Conservation (phyloP, 148 eudicot species). For the Fagopyrum tataricum region DNA sequence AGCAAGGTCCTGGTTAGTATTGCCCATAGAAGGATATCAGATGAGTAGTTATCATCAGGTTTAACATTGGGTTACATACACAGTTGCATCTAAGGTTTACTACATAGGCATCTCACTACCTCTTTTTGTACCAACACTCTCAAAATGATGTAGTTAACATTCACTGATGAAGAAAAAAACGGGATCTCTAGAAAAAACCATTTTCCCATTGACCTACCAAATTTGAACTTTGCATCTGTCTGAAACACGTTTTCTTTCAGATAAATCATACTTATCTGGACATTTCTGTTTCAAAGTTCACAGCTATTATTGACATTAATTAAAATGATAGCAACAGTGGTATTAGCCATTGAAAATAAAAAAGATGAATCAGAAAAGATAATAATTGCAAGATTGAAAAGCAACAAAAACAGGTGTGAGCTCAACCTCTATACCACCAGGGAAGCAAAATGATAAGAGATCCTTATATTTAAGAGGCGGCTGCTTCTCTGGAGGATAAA, state of each 20-base stretch:
- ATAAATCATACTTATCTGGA: not conserved
- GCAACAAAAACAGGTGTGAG: constrained; percentile 3
- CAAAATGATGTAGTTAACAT: not conserved
- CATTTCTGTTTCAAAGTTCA: not conserved
- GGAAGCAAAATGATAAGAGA: constrained; percentile 95
- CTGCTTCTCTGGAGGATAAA: constrained; percentile 87
- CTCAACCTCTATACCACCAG: constrained; percentile 92
- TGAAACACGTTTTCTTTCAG: not conserved
- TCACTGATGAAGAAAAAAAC: not conserved
- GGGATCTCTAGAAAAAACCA: not conserved
- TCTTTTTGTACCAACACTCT: not conserved
- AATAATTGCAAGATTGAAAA: not conserved
- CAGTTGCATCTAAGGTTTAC: not conserved
- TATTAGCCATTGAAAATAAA: not conserved
- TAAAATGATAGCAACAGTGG: not conserved
- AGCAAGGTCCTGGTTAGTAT: not conserved
- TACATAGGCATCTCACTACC: not conserved
- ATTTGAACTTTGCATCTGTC: not conserved
- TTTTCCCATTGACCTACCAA: not conserved
- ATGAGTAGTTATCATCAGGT: constrained; percentile 1
- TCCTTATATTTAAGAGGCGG: constrained; percentile 80
- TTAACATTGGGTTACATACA: not conserved
- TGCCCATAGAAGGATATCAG: not conserved
- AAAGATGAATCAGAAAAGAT: not conserved
- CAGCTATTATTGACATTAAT: not conserved